A percentile compares a stretch with the other conserved stretches of the same genome.
Evolutionary conservation across 129 eudicot genomes (phyloP).

Genomic region (Glebionis coronaria): DNA sequence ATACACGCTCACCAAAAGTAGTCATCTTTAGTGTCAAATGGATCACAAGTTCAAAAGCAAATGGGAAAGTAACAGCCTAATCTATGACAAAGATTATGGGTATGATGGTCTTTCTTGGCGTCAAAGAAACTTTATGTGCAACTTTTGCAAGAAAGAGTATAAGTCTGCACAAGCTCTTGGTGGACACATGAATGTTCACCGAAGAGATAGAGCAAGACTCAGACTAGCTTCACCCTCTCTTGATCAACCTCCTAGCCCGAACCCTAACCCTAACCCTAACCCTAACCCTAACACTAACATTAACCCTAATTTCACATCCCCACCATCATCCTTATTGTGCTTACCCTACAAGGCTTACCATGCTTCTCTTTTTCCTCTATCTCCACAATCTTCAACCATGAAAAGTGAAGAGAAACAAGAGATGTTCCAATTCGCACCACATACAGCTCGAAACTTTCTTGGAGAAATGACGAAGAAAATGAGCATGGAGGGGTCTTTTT

Average conservation of each 20-base stretch:
- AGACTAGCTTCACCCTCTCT: constrained; percentile 34
- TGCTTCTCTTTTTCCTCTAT: constrained; percentile 12
- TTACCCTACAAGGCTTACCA: constrained; percentile 26
- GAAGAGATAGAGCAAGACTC: constrained; percentile 61
- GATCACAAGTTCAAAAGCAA: constrained; percentile 30
- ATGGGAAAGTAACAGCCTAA: constrained; percentile 31
- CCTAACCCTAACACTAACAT: constrained; percentile 23
- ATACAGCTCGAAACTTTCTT: constrained; percentile 17
- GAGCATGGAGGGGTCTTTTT: constrained; percentile 21
- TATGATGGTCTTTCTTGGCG: constrained; percentile 58
- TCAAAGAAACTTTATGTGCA: constrained; percentile 60
- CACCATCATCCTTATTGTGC: constrained; percentile 32
- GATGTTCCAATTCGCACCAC: neutral
- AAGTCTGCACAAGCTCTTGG: constrained; percentile 86
- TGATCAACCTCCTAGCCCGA: neutral
- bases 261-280: constrained; percentile 39
- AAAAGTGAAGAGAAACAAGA: constrained; percentile 14
- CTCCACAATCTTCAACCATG: neutral
- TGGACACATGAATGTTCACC: constrained; percentile 42
- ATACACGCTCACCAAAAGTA: neutral
- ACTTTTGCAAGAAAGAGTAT: constrained; percentile 68
- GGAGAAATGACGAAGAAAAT: constrained; percentile 11
- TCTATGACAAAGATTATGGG: constrained; percentile 32
- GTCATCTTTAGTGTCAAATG: constrained; percentile 32
- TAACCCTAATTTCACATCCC: constrained; percentile 30